Evolutionary conservation across 139 green algal species (phyloP), one percentile per base, ranked within the genome.

Genomic region (Tetradesmus lagerheimii): DNA sequence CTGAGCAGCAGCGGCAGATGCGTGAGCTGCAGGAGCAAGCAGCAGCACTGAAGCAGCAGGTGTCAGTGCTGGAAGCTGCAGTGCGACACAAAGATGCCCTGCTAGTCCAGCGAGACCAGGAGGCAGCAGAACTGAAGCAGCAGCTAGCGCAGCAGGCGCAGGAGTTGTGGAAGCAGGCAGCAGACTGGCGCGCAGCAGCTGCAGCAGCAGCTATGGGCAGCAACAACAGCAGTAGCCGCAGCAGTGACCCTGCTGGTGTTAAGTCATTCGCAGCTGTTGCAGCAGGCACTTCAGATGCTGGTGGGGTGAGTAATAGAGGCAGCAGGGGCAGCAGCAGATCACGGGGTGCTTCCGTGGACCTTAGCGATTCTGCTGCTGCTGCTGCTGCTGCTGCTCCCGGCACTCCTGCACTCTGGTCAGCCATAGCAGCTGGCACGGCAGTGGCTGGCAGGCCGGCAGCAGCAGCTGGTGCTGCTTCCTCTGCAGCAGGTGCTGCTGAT

Each of bases 1-100:
- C 57, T 23, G 87, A 78, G 25, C 37, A 67, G 76, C n/a, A 80
- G 87, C 87, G 78, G 57, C 87, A 77, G 12, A 14, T 82, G 35
- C 41, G 29, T 16, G 78, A 86, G n/a, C 62, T 91, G n/a, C 74
- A 91, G 34, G 87, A 87, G 15, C 57, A 91, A 62, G 37, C 79
- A 16, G 29, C 18, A 39, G 50, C 2, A 41, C 53, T 91, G 53
- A 79, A 80, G 57, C 37, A 74, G 78, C 53, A 80, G 87, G 23
- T 91, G 15, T 8, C 38, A 38, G 57, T 35, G 50, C 67, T 71
- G 29, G 50, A 86, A 12, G 86, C 35, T 18, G 31, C 37, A 25
- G 31, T 90, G 71, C n/a, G 31, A 43, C 41, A 67, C 1, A 35
- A 16, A 79, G 82, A 82, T 82, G 76, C 62, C 9, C 31, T 50